Evolutionary conservation across 257 asterid species (phyloP), one percentile per base, ranked within the genome.

Genomic region (Henckelia pumila): DNA sequence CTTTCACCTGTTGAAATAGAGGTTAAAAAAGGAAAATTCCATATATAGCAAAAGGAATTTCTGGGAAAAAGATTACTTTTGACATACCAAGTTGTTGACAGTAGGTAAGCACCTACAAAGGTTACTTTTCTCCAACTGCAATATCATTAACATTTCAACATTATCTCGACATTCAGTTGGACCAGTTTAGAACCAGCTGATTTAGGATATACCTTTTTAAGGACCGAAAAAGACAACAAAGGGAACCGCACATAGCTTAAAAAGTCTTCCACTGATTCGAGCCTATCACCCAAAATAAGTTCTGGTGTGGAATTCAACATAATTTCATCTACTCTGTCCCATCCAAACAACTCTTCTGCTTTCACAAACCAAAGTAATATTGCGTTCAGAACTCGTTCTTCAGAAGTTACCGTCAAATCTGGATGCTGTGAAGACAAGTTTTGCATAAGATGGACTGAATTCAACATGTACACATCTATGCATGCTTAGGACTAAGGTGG

Each of bases 301-400:
- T 81, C 83, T 0, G 97, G 92, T 2, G 86, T 66, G 32, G 82
- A 77, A 74, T 68, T 82, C 23, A 52, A 59, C 82, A 91, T 35
- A 82, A 82, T 81, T 60, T 84, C 82, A 59, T 91, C 92, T 17
- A 84, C 77, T 70, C 64, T 77, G 58, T 91, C 93, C 96, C 99
- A 91, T 73, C 88, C 86, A 69, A 59, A 65, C 74, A 81, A 67
- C 71, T 87, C 96, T 61, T 82, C 79, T 55, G 89, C 84, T 80
- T 87, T 79, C 71, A 84, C 73, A 70, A 89, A 83, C 96, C 97
- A 94, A 30, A 81, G 82, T 55, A 94, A 77, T 73, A 91, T 76
- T 70, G 99, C 96, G 79, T 82, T 88, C 61, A 94, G 89, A 74
- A 94, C 88, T 76, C 96, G 84, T 78, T 94, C 99, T 79, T 94